These are phyloP conservation scores for Trametes meyenii DNA, from an alignment of 768 basidiomycete genomes.

Conservation along the genomic window DNA sequence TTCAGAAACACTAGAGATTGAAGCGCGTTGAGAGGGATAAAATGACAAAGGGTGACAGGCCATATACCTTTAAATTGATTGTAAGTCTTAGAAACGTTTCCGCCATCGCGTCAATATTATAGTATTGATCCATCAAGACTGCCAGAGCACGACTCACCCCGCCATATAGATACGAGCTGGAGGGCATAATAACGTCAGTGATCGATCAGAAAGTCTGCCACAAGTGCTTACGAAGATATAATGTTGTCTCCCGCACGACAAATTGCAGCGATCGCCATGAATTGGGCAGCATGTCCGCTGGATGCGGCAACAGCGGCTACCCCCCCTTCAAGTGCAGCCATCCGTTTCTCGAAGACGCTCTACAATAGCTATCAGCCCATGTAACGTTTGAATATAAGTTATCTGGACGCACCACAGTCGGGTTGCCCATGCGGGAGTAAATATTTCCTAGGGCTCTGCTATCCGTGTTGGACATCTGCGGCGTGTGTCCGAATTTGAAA, in stretches of 20 bases:
- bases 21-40: background rate
- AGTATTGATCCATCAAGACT: background rate
- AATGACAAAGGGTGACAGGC: background rate
- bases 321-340: constrained; percentile 80
- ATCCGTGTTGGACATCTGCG: background rate
- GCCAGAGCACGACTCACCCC: constrained; percentile 57
- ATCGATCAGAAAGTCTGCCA: background rate
- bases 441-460: constrained; percentile 49
- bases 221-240: constrained; percentile 60
- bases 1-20: constrained; percentile 58
- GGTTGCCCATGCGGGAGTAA: constrained; percentile 71
- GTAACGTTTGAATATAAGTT: background rate
- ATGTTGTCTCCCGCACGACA: constrained; percentile 76
- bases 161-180: constrained; percentile 66
- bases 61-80: constrained; percentile 69
- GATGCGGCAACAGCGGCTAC: constrained; percentile 72
- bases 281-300: constrained; percentile 79
- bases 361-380: constrained; percentile 27
- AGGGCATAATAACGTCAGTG: background rate
- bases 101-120: background rate
- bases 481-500: no score
- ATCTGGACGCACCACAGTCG: constrained; percentile 54
- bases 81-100: constrained; percentile 47
- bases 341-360: constrained; percentile 81
- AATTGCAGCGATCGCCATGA: constrained; percentile 66